Conservation (phyloP, 805 yeast genomes). For the Kuraishia ogatae region DNA sequence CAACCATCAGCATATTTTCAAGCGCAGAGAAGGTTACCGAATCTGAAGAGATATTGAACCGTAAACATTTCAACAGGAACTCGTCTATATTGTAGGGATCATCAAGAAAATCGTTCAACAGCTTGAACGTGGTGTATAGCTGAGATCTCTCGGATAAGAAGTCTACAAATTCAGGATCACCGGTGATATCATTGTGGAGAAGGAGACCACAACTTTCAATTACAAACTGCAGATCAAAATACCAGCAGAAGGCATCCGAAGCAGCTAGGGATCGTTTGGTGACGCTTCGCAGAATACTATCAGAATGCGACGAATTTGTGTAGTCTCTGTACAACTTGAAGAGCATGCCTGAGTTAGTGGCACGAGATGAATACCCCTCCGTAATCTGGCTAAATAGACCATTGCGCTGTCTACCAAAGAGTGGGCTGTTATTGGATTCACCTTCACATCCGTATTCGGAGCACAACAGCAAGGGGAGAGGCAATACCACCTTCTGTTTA, state of each 20-base stretch:
- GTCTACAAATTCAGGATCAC: neutral
- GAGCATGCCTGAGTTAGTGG: neutral
- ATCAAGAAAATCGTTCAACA: neutral
- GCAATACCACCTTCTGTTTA: conserved; percentile 16
- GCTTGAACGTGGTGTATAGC: neutral
- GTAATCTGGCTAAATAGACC: neutral
- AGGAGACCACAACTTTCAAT: neutral
- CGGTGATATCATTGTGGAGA: neutral
- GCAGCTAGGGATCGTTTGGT: neutral
- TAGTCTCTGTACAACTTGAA: neutral
- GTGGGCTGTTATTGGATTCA: neutral
- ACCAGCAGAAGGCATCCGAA: neutral
- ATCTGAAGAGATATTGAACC: neutral
- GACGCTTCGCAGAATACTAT: neutral
- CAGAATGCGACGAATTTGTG: neutral
- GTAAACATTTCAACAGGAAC: neutral
- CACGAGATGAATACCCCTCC: neutral
- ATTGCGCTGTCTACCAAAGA: neutral
- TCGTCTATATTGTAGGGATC: neutral
- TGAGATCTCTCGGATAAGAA: neutral
- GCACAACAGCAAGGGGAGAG: conserved; percentile 13
- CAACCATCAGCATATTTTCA: conserved; percentile 1
- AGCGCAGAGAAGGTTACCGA: neutral
- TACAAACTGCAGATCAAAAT: neutral
- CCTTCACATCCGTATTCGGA: neutral